phyloP scores from a whole-genome alignment of 2,329 filamentous ascomycete genomes.

The Calonectria montana region DNA sequence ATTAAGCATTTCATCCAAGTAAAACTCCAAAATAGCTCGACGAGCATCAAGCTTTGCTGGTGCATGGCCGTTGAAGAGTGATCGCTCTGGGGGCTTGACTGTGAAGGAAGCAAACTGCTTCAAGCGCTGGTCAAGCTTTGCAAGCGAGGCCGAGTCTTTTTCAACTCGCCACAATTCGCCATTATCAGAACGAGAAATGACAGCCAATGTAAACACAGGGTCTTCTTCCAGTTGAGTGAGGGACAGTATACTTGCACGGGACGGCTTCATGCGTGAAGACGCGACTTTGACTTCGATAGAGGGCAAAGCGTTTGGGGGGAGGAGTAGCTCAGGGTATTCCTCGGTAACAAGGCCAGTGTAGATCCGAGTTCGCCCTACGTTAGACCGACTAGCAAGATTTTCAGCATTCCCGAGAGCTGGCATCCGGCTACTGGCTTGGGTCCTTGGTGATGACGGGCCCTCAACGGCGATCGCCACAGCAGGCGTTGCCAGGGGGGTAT shows the following conservation, averaged over 20 bases:
- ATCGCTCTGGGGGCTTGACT: conserved; percentile 83
- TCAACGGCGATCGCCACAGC: conserved; percentile 22
- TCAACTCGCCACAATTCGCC: conserved; percentile 93
- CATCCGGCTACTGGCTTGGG: conserved; percentile 24
- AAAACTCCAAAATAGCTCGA: conserved; percentile 81
- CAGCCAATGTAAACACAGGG: conserved; percentile 90
- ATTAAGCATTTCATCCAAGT: conserved; percentile 87
- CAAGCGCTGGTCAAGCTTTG: conserved; percentile 84
- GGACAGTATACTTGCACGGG: conserved; percentile 84
- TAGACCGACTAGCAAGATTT: conserved; percentile 44
- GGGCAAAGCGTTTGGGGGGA: conserved; percentile 89
- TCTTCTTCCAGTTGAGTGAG: conserved; percentile 88
- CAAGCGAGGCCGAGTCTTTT: conserved; percentile 86
- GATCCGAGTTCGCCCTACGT: conserved; percentile 63
- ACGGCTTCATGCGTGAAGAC: conserved; percentile 94
- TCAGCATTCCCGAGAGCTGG: conserved; percentile 22
- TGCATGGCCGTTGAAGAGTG: conserved; percentile 90
- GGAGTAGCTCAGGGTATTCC: conserved; percentile 85
- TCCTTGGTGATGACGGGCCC: conserved; percentile 25
- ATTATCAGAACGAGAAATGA: conserved; percentile 80
- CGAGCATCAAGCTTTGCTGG: conserved; percentile 93
- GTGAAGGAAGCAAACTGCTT: conserved; percentile 79
- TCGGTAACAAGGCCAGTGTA: conserved; percentile 85
- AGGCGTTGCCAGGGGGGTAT: conserved; percentile 73
- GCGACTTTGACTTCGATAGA: conserved; percentile 88